Base-by-base conservation (phyloP, 371 early-diverging fungal genomes). In the Rhizopus microsporus region DNA sequence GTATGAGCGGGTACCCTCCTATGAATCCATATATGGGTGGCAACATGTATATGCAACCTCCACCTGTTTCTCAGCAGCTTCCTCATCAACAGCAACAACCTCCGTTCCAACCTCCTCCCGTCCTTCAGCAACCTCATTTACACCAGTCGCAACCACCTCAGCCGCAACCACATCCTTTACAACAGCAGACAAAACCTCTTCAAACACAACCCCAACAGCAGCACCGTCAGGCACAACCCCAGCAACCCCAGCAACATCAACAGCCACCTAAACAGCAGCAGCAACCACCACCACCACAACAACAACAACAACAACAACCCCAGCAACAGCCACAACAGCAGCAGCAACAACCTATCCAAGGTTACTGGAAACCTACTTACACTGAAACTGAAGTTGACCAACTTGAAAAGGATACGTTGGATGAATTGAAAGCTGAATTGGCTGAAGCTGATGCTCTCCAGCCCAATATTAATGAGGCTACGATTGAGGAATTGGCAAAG, bases 401-500 rank as follows among this genome's bases (percentile, higher is more conserved):
- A 45, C 45, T 55, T 30, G 59, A 66, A 40, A 58, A 62, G 35
- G 59, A 66, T n/a, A 56, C 67, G 3, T 51, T 61, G 29, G 62
- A 66, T 23, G 67, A 62, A 43, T 51, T 66, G n/a, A 61, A 60
- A 38, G 67, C 67, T 31, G 67, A 66, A 17, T 35, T 66, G 0
- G 67, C 61, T 10, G 67, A 61, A 46, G 38, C 58, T 0, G 52
- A 57, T 46, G 57, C 69, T 30, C 67, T 65, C 47, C 74, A 68
- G 51, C 74, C 68, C 39, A 63, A 62, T 42, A 70, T 70, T n/a
- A 66, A 67, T 42, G 71, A 66, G 45, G 75, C 75, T 33, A 77
- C 84, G 3, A 81, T 83, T 30, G 82, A 83, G 35, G 71, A 73
- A 31, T 68, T 83, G 48, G 84, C 81, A 49, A 83, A 83, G 63